Percentiles rank a stretch among this genome's conserved stretches.
Conservation (phyloP, 768 basidiomycete species). For the Dioszegia hungarica region DNA sequence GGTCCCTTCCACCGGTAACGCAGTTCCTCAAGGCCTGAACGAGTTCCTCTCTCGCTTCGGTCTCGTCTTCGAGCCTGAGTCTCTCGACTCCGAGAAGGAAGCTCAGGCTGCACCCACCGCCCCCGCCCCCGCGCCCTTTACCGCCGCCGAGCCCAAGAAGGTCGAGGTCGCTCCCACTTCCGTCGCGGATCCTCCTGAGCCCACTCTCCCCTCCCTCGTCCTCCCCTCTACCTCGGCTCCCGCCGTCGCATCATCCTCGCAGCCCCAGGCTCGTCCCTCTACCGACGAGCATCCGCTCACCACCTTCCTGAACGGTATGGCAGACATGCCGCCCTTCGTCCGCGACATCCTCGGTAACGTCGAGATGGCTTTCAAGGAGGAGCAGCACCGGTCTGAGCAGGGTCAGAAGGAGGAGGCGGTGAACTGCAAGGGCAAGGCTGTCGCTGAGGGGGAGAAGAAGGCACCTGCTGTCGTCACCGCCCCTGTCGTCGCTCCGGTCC, state of each 20-base stretch:
- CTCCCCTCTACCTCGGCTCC: conserved; percentile 6
- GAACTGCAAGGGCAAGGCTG: conserved; percentile 36
- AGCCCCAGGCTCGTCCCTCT: background rate
- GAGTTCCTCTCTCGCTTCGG: conserved; percentile 38
- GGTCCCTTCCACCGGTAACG: background rate
- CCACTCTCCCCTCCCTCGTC: conserved; percentile 1
- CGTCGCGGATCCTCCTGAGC: conserved; percentile 5
- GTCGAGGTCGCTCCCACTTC: background rate
- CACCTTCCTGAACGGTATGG: conserved; percentile 19
- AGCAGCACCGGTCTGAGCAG: conserved; percentile 1
- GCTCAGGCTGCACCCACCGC: background rate
- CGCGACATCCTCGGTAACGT: conserved; percentile 37
- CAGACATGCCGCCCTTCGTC: conserved; percentile 37
- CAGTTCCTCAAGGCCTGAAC: conserved; percentile 34
- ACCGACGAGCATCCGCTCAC: conserved; percentile 26
- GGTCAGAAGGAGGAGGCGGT: background rate
- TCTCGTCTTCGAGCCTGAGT: conserved; percentile 37
- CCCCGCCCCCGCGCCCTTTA: background rate
- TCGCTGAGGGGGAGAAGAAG: conserved; percentile 32
- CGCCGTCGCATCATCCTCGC: background rate
- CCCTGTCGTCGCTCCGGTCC: background rate
- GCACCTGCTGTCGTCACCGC: conserved; percentile 1
- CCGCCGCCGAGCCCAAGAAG: background rate
- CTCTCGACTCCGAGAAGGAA: conserved; percentile 5
- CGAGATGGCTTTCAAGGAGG: conserved; percentile 31